Conservation (phyloP, 345 rosid species). For the Salix viminalis region DNA sequence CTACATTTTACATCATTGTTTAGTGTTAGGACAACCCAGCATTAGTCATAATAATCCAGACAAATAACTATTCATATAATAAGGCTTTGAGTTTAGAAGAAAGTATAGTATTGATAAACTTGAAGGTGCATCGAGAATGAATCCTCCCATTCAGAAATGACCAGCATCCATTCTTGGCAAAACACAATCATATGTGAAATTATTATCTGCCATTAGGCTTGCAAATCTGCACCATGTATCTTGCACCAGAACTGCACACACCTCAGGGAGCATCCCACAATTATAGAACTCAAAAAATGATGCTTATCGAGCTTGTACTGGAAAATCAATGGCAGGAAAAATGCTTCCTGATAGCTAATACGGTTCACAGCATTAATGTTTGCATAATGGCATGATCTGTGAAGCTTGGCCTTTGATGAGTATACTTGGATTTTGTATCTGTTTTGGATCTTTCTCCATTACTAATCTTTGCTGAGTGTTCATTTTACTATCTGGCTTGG, state of each 20-base stretch:
- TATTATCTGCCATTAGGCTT: slow-evolving; percentile 54
- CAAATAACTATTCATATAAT: not conserved
- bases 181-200: slow-evolving; percentile 34
- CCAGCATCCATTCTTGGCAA: slow-evolving; percentile 73
- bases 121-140: slow-evolving; percentile 50
- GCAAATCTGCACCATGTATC: slow-evolving; percentile 51
- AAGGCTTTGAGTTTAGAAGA: slow-evolving; percentile 35
- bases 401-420: not conserved
- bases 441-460: not conserved
- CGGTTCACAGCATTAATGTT: not conserved
- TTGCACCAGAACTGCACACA: not conserved
- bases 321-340: not conserved
- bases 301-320: not conserved
- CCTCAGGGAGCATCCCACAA: not conserved
- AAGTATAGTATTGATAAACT: slow-evolving; percentile 41
- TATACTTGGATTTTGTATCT: not conserved
- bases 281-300: not conserved
- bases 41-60: not conserved
- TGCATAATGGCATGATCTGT: not conserved
- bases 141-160: slow-evolving; percentile 97
- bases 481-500: not conserved
- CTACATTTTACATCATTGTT: not conserved
- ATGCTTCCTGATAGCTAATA: not conserved
- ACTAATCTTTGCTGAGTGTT: not conserved
- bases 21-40: not conserved